Evolutionary conservation across 176 grass and related monocot species (phyloP).

Genomic region (Olyra latifolia): DNA sequence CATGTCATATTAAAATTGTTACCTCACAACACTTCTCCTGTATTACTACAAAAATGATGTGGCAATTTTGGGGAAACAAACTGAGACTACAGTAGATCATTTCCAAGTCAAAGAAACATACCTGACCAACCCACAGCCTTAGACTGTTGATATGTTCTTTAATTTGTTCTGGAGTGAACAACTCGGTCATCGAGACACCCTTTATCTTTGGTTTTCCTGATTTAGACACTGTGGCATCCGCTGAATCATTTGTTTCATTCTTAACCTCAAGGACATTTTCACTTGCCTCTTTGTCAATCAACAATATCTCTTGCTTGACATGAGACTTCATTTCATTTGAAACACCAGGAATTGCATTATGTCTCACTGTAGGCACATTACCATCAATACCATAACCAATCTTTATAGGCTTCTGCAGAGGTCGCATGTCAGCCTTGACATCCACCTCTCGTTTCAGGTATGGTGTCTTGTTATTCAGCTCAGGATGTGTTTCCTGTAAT

Average conservation of each 20-base stretch:
- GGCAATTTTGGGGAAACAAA: not conserved
- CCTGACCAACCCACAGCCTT: constrained; percentile 98
- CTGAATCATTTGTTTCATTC: constrained; percentile 68
- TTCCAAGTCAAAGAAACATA: constrained; percentile 31
- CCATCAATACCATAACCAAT: constrained; percentile 50
- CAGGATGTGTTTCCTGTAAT: constrained; percentile 56
- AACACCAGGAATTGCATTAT: constrained; percentile 51
- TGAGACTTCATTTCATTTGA: constrained; percentile 49
- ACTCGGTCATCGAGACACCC: constrained; percentile 93
- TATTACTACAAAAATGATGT: constrained; percentile 25
- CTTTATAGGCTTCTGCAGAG: constrained; percentile 43
- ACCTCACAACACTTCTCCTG: not conserved
- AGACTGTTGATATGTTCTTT: constrained; percentile 82
- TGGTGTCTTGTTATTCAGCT: constrained; percentile 51
- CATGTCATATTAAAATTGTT: constrained; percentile 6
- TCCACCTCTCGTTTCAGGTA: constrained; percentile 62
- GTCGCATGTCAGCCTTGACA: constrained; percentile 52
- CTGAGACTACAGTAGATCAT: not conserved
- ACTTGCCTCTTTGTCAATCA: constrained; percentile 54
- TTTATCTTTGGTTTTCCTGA: constrained; percentile 98
- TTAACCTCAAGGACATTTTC: constrained; percentile 62
- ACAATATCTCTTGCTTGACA: constrained; percentile 77
- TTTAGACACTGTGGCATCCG: constrained; percentile 65
- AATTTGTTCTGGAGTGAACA: constrained; percentile 98
- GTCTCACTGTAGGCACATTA: constrained; percentile 42